Evolutionary conservation across 2,329 filamentous ascomycete species (phyloP), one percentile per base, ranked within the genome.

Genomic region (Cylindrodendrum hubeiense): DNA sequence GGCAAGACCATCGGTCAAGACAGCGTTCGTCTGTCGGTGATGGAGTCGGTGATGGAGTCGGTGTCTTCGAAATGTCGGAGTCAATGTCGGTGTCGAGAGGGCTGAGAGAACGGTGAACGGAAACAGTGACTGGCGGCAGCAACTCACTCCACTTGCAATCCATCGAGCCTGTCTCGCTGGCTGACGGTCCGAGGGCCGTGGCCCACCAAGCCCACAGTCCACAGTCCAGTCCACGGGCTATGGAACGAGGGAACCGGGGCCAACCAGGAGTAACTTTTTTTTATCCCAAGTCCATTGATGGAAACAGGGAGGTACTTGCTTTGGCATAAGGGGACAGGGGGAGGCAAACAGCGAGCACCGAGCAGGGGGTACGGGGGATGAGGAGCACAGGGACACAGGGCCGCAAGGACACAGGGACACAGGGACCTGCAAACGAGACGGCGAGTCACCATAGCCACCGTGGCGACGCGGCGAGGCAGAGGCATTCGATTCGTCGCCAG

Each of bases 21-120:
- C 50, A 65, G 58, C 57, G 58, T 63, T 67, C 58, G 52, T 63
- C 49, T 65, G 64, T 67, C 62, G 60, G 63, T 70, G 41, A 71
- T 63, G 56, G 66, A 71, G 64, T 67, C 62, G 60, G 63, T 70
- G 41, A 71, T 63, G 56, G 66, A 71, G 70, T 71, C 71, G 71
- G 71, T 73, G 69, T 67, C 71, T 53, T 62, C 26, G 37, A 66
- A 59, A 57, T 61, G 69, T 73, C 69, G 70, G 68, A 66, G 61
- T 68, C 71, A 69, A 69, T 64, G 71, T 73, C 71, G 71, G 71
- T 74, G 71, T 74, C 71, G 62, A 69, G 61, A 64, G 60, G 55
- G 57, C 60, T 67, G 59, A 63, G 10, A 49, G 41, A 67, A 68
- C 71, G 66, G 71, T 71, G 68, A 69, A 56, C 57, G 66, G 63